These are phyloP conservation scores for Castanospermum australe DNA, from an alignment of 306 rosid genomes.

Conservation along the genomic window DNA sequence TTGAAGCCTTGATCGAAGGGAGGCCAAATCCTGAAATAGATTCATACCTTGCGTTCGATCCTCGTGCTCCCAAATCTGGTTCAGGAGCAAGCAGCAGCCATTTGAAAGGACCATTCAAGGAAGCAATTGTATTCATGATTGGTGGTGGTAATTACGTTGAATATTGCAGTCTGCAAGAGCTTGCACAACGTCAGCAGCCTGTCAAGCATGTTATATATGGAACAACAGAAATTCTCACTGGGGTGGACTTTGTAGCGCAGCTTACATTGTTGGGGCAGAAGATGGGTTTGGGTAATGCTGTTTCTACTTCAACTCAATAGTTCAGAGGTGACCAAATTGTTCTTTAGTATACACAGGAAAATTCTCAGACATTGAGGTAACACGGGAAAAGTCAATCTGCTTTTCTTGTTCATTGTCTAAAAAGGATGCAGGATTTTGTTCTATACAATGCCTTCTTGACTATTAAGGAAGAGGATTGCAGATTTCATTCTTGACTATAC, in stretches of 20 bases:
- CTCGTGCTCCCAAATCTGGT: slow-evolving; percentile 83
- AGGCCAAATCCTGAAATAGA: slow-evolving; percentile 93
- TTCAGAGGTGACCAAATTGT: slow-evolving; percentile 23
- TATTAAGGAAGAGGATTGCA: slow-evolving; percentile 27
- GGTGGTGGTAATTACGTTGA: slow-evolving; percentile 98
- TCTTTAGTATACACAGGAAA: slow-evolving; percentile 23
- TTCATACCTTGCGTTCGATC: slow-evolving; percentile 75
- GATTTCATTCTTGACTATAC: slow-evolving; percentile 20
- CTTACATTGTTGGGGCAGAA: slow-evolving; percentile 80
- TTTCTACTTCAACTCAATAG: slow-evolving; percentile 57
- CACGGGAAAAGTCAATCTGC: slow-evolving; percentile 1
- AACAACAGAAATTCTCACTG: slow-evolving; percentile 90
- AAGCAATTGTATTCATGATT: slow-evolving; percentile 92
- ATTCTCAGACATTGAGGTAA: slow-evolving; percentile 27
- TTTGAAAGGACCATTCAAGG: slow-evolving; percentile 91
- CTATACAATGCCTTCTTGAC: slow-evolving; percentile 16
- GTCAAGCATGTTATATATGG: slow-evolving; percentile 85
- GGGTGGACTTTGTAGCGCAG: slow-evolving; percentile 90
- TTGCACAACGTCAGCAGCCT: slow-evolving; percentile 78
- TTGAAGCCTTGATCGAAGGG: slow-evolving; percentile 93
- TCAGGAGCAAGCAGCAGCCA: slow-evolving; percentile 73
- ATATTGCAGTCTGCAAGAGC: slow-evolving; percentile 87
- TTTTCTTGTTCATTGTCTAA: slow-evolving; percentile 21
- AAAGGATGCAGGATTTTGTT: slow-evolving; percentile 29
- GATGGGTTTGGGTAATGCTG: slow-evolving; percentile 80